Conservation (phyloP, 2,329 filamentous ascomycete genomes). For the Dryadomyces quercus-mongolicae region DNA sequence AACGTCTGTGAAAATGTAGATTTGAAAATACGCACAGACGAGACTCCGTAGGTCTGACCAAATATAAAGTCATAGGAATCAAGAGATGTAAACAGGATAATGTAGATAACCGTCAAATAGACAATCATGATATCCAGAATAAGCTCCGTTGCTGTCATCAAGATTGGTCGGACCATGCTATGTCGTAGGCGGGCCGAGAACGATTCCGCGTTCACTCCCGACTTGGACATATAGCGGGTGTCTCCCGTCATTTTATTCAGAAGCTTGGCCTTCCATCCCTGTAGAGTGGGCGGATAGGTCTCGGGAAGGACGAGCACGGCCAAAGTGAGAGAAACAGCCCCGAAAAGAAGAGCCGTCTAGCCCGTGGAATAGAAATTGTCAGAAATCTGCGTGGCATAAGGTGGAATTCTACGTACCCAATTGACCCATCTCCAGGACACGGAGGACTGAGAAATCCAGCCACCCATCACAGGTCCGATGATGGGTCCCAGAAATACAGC, state of each 20-base stretch:
- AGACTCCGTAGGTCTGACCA: conserved; percentile 28
- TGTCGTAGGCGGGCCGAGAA: neutral
- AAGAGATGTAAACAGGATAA: conserved; percentile 31
- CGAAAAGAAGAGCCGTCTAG: conserved; percentile 14
- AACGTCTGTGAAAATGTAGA: too few relatives aligned
- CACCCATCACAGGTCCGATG: conserved; percentile 15
- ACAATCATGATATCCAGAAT: conserved; percentile 33
- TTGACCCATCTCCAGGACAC: conserved; percentile 31
- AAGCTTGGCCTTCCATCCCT: conserved; percentile 30
- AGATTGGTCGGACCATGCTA: conserved; percentile 1
- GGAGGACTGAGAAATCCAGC: conserved; percentile 16
- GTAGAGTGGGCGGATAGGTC: conserved; percentile 33
- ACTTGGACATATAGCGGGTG: conserved; percentile 30
- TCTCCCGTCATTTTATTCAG: conserved; percentile 28
- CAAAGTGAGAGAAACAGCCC: conserved; percentile 16
- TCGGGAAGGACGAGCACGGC: conserved; percentile 29
- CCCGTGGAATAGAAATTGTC: too few relatives aligned
- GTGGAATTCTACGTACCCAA: conserved; percentile 31
- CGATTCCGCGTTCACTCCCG: conserved; percentile 24
- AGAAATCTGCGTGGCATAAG: too few relatives aligned
- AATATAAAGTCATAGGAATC: conserved; percentile 41
- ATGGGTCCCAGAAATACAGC: conserved; percentile 14
- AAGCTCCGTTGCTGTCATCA: conserved; percentile 21
- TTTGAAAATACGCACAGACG: conserved; percentile 9
- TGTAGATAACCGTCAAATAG: conserved; percentile 34